Conservation (phyloP, 345 rosid genomes). For the Cardamine occulta region DNA sequence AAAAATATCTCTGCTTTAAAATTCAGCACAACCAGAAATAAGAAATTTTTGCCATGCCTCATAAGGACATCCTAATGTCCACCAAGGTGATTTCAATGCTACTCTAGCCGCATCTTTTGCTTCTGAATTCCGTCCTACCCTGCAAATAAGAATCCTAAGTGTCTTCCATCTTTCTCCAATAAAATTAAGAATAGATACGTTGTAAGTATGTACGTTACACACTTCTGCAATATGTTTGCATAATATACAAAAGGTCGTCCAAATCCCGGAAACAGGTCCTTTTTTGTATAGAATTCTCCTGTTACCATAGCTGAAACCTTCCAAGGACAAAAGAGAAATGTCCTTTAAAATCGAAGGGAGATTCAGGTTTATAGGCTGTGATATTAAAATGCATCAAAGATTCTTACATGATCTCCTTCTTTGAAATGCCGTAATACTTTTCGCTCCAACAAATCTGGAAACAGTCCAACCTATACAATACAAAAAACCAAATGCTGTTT, state of each 20-base stretch:
- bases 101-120: constrained; percentile 93
- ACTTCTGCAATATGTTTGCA: constrained; percentile 73
- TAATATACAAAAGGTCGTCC: constrained; percentile 89
- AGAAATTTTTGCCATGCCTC: constrained; percentile 46
- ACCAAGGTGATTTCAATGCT: constrained; percentile 88
- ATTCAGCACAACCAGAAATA: not conserved
- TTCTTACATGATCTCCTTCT: constrained; percentile 70
- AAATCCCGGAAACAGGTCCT: constrained; percentile 86
- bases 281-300: constrained; percentile 80
- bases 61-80: constrained; percentile 84
- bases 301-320: constrained; percentile 93
- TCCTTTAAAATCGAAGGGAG: constrained; percentile 6
- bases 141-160: constrained; percentile 39
- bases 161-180: not conserved
- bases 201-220: constrained; percentile 33
- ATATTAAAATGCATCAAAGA: constrained; percentile 13
- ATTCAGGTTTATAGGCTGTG: constrained; percentile 1
- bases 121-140: constrained; percentile 73
- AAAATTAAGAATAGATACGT: not conserved
- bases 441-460: constrained; percentile 83
- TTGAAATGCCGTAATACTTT: constrained; percentile 77
- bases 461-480: constrained; percentile 67
- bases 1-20: not conserved
- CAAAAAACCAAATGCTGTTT: not conserved
- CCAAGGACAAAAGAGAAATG: constrained; percentile 31